Base-by-base conservation (phyloP, 441 rosid species). In the Croton laevigatus region DNA sequence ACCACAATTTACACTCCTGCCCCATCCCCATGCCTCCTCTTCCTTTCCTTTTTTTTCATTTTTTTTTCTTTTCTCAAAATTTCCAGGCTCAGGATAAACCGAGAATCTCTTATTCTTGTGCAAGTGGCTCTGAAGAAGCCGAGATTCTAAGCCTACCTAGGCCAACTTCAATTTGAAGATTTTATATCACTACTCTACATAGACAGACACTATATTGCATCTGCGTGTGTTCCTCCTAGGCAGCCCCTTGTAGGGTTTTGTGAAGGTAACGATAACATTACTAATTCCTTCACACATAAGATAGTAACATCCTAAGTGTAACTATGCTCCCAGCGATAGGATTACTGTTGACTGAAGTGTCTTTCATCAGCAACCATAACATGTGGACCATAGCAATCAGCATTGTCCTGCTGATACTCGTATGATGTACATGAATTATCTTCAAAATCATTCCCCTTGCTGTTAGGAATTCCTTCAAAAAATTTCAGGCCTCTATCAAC, bases 341-440 rank as follows among this genome's bases (percentile, higher is more conserved):
- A 16, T 76, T 71, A 76, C 61, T 66, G 77, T 66, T 66, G 70
- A 74, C 59, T 38, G 3, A 61, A 65, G 61, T 65, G 69, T 57
- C 71, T 70, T 58, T 40, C 62, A 52, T 71, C 65, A 59, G 42
- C 53, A 54, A 53, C 72, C 7, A 22, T 53, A 57, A 68, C 63
- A 53, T 62, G 65, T 36, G 76, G 68, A 62, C 52, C 71, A 17
- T 38, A 36, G 59, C 66, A 61, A 36, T 72, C 79, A 45, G 49
- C 66, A 58, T 58, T 71, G 45, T 75, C 76, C 68, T 19, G 59
- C 53, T 72, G 78, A 71, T 59, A 73, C 70, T 83, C 86, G 1
- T 72, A 83, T n/a, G 87, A 85, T 23, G 86, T 79, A 69, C 84
- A 81, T 16, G 86, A 87, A 67, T 81, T 87, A 78, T 83, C 86